These are phyloP conservation scores for Zangia roseola DNA, from an alignment of 768 basidiomycete genomes.

Conservation along the genomic window DNA sequence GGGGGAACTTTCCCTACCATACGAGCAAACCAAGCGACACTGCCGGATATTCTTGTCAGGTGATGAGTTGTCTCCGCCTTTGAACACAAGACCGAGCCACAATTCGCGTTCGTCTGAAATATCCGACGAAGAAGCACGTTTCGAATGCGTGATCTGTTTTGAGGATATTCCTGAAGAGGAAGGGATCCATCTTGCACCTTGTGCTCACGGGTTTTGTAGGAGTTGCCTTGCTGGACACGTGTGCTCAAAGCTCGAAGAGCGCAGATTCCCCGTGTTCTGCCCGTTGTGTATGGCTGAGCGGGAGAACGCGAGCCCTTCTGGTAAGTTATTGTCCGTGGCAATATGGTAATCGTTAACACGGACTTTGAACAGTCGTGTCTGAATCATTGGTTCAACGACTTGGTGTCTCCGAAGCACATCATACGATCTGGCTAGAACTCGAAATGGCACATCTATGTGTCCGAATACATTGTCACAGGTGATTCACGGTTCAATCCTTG, in stretches of 20 bases:
- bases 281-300: conserved; percentile 49
- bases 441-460: conserved; percentile 42
- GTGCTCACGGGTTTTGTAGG: conserved; percentile 55
- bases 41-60: conserved; percentile 26
- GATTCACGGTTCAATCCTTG: not conserved
- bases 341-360: not conserved
- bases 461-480: conserved; percentile 51
- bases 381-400: conserved; percentile 36
- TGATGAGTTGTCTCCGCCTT: conserved; percentile 3
- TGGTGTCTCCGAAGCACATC: conserved; percentile 43
- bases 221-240: conserved; percentile 47
- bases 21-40: conserved; percentile 25
- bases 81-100: not conserved
- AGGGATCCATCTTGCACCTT: conserved; percentile 41
- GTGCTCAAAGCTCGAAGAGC: conserved; percentile 46
- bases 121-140: conserved; percentile 21
- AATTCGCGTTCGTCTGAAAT: not conserved
- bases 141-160: conserved; percentile 56
- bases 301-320: conserved; percentile 27
- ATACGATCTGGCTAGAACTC: conserved; percentile 42
- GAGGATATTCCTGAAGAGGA: conserved; percentile 42
- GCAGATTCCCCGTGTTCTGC: conserved; percentile 57
- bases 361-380: conserved; percentile 36
- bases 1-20: not conserved
- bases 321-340: conserved; percentile 21